phyloP scores from a whole-genome alignment of 106 monocot species.

The Dendrobium huoshanense region DNA sequence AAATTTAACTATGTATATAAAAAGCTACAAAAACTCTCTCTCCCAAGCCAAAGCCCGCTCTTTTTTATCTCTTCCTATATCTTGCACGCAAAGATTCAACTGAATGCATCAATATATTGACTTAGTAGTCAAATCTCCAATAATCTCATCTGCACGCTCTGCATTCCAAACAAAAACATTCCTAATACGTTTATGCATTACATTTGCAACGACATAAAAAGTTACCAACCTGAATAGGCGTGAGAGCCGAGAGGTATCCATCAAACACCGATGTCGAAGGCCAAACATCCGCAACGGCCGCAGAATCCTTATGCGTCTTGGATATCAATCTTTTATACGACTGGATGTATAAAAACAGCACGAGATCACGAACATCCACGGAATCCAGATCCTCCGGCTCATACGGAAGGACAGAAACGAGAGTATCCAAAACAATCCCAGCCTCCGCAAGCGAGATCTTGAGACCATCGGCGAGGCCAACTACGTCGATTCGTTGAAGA shows the following conservation, averaged over 20 bases:
- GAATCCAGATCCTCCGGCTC: slow-evolving; percentile 17
- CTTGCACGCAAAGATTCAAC: background rate
- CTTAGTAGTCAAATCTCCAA: background rate
- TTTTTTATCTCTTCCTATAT: background rate
- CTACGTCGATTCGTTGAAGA: slow-evolving; percentile 20
- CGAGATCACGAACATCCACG: slow-evolving; percentile 36
- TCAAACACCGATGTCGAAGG: slow-evolving; percentile 65
- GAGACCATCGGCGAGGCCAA: slow-evolving; percentile 43
- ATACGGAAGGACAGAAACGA: slow-evolving; percentile 42
- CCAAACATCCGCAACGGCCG: slow-evolving; percentile 61
- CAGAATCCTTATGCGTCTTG: slow-evolving; percentile 57
- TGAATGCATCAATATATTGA: background rate
- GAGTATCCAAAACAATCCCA: slow-evolving; percentile 51
- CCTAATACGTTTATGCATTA: background rate
- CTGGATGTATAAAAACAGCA: slow-evolving; percentile 54
- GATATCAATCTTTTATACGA: slow-evolving; percentile 53
- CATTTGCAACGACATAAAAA: background rate
- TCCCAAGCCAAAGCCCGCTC: background rate
- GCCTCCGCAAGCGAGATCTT: slow-evolving; percentile 69
- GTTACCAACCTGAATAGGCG: slow-evolving; percentile 48
- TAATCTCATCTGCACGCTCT: background rate
- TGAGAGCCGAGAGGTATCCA: slow-evolving; percentile 54
- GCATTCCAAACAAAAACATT: background rate
- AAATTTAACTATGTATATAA: background rate
- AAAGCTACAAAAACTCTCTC: background rate